A percentile compares a stretch with the other conserved stretches of the same genome.
Conservation (phyloP, 192 early-diverging fungal species). For the Coemansia furcata region DNA sequence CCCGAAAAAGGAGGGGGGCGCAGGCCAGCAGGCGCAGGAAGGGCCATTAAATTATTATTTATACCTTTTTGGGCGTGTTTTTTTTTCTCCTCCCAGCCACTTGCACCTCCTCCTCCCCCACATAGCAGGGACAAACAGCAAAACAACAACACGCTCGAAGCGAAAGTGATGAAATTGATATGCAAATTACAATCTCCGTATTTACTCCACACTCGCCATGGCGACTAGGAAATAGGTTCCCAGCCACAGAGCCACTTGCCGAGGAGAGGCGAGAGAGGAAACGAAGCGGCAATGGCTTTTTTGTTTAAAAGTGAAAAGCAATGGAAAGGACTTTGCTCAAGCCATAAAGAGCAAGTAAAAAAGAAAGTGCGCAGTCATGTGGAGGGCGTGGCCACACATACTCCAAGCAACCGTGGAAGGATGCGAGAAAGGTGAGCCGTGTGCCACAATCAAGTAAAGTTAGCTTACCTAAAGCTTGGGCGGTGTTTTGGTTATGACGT, state of each 20-base stretch:
- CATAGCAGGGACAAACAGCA: background rate
- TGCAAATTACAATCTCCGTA: background rate
- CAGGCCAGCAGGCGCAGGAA: background rate
- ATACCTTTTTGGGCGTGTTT: background rate
- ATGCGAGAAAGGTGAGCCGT: background rate
- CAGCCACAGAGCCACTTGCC: background rate
- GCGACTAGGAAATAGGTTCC: background rate
- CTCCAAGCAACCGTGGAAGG: background rate
- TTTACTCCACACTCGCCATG: background rate
- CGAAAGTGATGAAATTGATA: background rate
- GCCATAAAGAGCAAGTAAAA: background rate
- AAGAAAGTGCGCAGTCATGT: background rate
- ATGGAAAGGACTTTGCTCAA: background rate
- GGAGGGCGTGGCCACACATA: background rate
- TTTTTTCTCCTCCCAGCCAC: background rate
- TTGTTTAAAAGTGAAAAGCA: background rate
- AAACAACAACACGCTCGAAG: background rate
- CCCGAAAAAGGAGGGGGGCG: background rate
- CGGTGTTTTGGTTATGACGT: background rate
- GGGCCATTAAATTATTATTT: background rate
- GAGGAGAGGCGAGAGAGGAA: background rate
- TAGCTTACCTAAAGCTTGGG: constrained; percentile 1
- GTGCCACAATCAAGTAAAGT: background rate
- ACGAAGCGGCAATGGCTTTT: background rate
- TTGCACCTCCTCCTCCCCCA: too few relatives aligned